Evolutionary conservation across 257 asterid genomes (phyloP), one percentile per base, ranked within the genome.

Genomic region (Scutellaria galericulata): DNA sequence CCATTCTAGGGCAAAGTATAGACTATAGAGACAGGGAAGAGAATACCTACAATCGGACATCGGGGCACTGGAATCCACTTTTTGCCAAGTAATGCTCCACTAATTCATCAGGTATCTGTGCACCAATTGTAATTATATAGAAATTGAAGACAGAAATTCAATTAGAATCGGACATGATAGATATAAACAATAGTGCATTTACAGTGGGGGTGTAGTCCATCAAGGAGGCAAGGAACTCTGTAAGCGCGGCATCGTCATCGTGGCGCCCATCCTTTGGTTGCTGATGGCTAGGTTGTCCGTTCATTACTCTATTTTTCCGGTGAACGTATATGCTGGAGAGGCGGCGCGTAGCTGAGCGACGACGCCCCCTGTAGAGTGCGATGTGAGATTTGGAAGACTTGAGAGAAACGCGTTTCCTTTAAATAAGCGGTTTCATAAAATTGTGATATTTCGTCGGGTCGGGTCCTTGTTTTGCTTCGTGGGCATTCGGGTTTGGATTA

Each of bases 201-300:
- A 94, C 97, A 13, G 99, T 91, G 59, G 99, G 97, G n/a, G 90
- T 89, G 73, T 91, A 91, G 78, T 94, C 99, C 95, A 94, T 86
- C 55, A 94, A 79, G 6, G 99, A 91, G 35, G 96, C 91, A 47
- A 94, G 99, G 76, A 94, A 94, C 52, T 94, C 97, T 6, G 96
- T 76, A 52, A 91, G 88, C 39, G 86, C 86, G 56, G 96, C 84
- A 74, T 91, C 98, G 71, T 92, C 97, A 4, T 88, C 97, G 79
- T 89, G 97, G 67, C 89, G 91, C 68, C 87, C 92, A 66, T 86
- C 95, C 81, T 63, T 86, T 3, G 85, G 76, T n/a, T 81, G 87
- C 76, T 82, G 93, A 14, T 81, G 90, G 82, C 90, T 84, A 66
- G 78, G 79, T 69, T 82, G 90, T 45, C 87, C 85, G 75, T 86